A percentile compares a stretch with the other conserved stretches of the same genome.
These are phyloP conservation scores for Marchantia polymorpha DNA, from an alignment of 225 moss, liverwort and hornwort genomes.

Conservation along the genomic window DNA sequence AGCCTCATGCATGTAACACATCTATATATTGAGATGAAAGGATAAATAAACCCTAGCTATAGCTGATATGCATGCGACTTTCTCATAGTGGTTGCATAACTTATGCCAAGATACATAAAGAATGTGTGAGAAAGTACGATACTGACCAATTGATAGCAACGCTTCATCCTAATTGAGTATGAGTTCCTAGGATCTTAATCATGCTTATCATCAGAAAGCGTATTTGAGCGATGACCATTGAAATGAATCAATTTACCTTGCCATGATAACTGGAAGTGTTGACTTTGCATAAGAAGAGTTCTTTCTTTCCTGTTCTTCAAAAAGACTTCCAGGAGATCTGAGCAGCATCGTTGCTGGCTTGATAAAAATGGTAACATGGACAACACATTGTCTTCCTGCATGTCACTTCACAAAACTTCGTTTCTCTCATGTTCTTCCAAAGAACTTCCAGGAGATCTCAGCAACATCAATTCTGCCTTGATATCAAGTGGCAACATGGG, in stretches of 20 bases:
- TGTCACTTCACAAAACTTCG: not conserved
- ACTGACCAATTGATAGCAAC: not conserved
- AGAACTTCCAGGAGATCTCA: slow-evolving; percentile 14
- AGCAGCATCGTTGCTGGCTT: slow-evolving; percentile 34
- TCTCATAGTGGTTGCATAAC: not conserved
- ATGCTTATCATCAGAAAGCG: not conserved
- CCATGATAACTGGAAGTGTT: not conserved
- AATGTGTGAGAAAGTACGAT: not conserved
- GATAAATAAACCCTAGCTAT: not conserved
- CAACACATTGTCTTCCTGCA: slow-evolving; percentile 27
- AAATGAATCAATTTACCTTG: not conserved
- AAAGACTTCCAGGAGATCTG: slow-evolving; percentile 5
- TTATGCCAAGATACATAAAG: not conserved
- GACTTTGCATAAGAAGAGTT: not conserved
- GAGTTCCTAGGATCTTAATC: not conserved
- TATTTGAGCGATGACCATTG: not conserved
- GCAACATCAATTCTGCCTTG: slow-evolving; percentile 33
- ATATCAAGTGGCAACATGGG: slow-evolving; percentile 38
- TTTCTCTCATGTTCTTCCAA: slow-evolving; percentile 15
- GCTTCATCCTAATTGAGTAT: not conserved
- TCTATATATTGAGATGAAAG: slow-evolving; percentile 1
- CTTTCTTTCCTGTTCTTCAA: slow-evolving; percentile 17
- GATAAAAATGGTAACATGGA: slow-evolving; percentile 36
- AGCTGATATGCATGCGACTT: not conserved
- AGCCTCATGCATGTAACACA: not conserved